Conservation (phyloP, 768 basidiomycete genomes). For the Trametopsis cervina region DNA sequence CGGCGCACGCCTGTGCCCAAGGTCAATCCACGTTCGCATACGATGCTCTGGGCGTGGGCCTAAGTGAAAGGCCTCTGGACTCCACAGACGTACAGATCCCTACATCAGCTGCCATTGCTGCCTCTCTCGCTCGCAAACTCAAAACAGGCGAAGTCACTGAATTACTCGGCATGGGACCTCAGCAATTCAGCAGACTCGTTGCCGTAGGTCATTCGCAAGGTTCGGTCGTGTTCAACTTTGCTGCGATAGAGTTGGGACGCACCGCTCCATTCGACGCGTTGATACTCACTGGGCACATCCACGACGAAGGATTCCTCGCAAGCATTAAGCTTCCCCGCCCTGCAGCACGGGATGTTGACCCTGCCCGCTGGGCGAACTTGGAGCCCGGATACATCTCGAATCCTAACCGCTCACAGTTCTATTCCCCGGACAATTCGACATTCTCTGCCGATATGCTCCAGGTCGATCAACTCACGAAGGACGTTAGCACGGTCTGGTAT, state of each 20-base stretch:
- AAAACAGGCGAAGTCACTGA: too few species aligned
- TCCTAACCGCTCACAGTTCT: constrained; percentile 1
- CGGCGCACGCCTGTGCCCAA: too few species aligned
- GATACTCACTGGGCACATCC: constrained; percentile 4
- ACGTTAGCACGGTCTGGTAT: background rate
- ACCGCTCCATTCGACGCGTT: background rate
- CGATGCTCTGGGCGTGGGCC: too few species aligned
- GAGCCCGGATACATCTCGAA: constrained; percentile 1
- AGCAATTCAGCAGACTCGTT: too few species aligned
- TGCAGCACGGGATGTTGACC: background rate
- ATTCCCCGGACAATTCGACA: background rate
- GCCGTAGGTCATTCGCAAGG: constrained; percentile 4
- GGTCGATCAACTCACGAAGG: background rate
- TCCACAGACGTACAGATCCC: too few species aligned
- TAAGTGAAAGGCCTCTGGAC: too few species aligned
- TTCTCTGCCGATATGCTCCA: background rate
- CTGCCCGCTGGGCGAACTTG: constrained; percentile 6
- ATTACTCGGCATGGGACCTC: too few species aligned
- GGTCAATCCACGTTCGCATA: too few species aligned
- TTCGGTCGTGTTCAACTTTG: constrained; percentile 3
- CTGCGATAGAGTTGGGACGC: background rate
- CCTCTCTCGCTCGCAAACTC: too few species aligned
- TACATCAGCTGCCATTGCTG: too few species aligned
- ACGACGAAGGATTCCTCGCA: background rate
- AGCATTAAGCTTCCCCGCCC: background rate